Percentiles rank a stretch among this genome's conserved stretches.
These are phyloP conservation scores for Globisporangium perplexum DNA, from an alignment of 352 stramenopile species.

Conservation along the genomic window DNA sequence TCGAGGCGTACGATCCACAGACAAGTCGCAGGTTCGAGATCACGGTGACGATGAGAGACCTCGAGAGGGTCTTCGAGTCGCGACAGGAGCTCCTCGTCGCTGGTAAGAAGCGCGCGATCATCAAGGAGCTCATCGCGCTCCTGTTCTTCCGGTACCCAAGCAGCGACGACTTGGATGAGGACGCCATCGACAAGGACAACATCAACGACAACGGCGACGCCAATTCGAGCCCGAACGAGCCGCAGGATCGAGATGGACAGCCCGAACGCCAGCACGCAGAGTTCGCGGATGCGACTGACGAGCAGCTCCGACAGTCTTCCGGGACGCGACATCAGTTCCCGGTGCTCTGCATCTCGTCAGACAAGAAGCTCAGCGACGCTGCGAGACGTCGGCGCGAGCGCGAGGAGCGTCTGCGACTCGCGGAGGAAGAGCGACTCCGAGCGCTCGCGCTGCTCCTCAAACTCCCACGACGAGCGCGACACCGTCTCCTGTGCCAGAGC, in stretches of 20 bases:
- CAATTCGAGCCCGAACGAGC: neutral
- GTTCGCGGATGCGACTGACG: neutral
- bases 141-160: conserved; percentile 59
- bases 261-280: neutral
- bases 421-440: conserved; percentile 44
- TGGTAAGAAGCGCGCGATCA: conserved; percentile 45
- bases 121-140: conserved; percentile 44
- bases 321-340: conserved; percentile 6
- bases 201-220: neutral
- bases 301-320: neutral
- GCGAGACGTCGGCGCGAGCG: conserved; percentile 37
- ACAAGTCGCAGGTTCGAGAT: conserved; percentile 25
- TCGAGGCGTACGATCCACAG: conserved; percentile 52
- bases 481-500: conserved; percentile 37
- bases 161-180: neutral
- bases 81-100: conserved; percentile 35
- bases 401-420: conserved; percentile 37
- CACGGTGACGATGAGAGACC: conserved; percentile 38
- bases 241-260: neutral
- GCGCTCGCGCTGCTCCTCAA: conserved; percentile 33
- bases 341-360: conserved; percentile 32
- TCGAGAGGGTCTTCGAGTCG: conserved; percentile 46
- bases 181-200: neutral
- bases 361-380: conserved; percentile 41
- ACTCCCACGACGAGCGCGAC: conserved; percentile 35